Conservation (phyloP, 306 rosid genomes). For the Medicago ruthenica region DNA sequence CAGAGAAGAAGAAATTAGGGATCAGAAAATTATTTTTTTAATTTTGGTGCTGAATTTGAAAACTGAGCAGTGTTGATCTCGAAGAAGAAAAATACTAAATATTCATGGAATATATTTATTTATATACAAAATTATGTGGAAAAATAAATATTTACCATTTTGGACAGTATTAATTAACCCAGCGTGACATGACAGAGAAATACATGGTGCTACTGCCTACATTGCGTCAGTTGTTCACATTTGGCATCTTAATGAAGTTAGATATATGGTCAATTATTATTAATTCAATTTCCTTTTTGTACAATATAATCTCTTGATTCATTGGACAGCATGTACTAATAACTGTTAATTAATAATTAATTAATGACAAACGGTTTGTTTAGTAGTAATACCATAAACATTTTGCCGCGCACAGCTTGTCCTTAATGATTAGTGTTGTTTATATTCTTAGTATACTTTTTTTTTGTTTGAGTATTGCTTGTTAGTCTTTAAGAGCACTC, state of each 20-base stretch:
- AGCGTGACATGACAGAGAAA: slow-evolving; percentile 19
- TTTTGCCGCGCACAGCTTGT: slow-evolving; percentile 25
- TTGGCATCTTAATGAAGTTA: slow-evolving; percentile 31
- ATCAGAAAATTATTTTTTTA: slow-evolving; percentile 39
- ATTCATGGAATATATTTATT: slow-evolving; percentile 39
- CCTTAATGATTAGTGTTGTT: neutral
- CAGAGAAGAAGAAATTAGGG: slow-evolving; percentile 58
- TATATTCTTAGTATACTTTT: neutral
- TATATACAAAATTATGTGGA: slow-evolving; percentile 33
- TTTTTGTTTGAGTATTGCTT: too few relatives aligned
- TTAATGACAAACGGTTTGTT: neutral
- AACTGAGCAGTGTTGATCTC: slow-evolving; percentile 39
- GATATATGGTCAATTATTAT: neutral
- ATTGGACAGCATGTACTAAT: neutral
- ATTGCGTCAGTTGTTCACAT: slow-evolving; percentile 25
- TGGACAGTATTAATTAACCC: neutral
- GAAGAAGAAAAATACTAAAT: slow-evolving; percentile 25
- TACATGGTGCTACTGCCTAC: slow-evolving; percentile 3
- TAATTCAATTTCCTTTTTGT: neutral
- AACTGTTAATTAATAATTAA: neutral
- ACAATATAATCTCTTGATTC: neutral
- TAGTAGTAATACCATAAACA: neutral
- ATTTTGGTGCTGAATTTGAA: slow-evolving; percentile 42
- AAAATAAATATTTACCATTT: neutral
- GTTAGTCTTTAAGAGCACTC: too few relatives aligned